Evolutionary conservation across 257 asterid genomes (phyloP), one percentile per base, ranked within the genome.

Genomic region (Fraxinus cuspidata): DNA sequence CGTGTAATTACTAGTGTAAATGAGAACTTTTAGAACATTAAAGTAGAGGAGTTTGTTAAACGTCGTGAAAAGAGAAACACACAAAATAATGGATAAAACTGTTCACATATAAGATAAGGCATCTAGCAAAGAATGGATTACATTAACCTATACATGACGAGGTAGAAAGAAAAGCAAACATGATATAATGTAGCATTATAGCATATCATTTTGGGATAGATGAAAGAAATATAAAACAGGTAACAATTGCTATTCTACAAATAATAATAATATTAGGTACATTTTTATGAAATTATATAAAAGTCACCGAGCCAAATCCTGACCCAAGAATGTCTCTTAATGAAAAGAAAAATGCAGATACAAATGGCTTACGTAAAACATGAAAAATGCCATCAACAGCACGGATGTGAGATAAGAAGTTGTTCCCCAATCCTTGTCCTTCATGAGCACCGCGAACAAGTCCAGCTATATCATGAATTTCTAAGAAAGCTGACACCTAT

Each of bases 361-460:
- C 32, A 38, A 74, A 37, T 73, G 81, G 83, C 94, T 86, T 86
- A 96, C 99, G 96, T 81, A 96, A 76, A 83, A 96, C 98, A 38
- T 96, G 99, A 84, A 96, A 96, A 81, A 96, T 96, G 82, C 99
- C 97, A 88, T 96, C 99, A 80, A 96, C 99, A 3, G 99, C 98
- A 53, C 97, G 97, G 73, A 96, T 96, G 87, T 96, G 99, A 69
- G 97, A 93, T 79, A 96, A 88, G 87, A 96, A 96, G 83, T 86
- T 93, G 88, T 96, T 96, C 72, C 99, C 99, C 70, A 96, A 80
- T 83, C 99, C 99, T 82, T 93, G 97, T 47, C 99, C 99, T 85
- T 92, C 86, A 78, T 94, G 98, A 84, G 98, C 99, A 74, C 99
- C 99, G 73, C 96, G 92, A 79, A 96, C 99, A 77, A 96, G 90